Percentiles rank a stretch among this genome's conserved stretches.
phyloP scores from a whole-genome alignment of 345 rosid species.

The Salix udensis region DNA sequence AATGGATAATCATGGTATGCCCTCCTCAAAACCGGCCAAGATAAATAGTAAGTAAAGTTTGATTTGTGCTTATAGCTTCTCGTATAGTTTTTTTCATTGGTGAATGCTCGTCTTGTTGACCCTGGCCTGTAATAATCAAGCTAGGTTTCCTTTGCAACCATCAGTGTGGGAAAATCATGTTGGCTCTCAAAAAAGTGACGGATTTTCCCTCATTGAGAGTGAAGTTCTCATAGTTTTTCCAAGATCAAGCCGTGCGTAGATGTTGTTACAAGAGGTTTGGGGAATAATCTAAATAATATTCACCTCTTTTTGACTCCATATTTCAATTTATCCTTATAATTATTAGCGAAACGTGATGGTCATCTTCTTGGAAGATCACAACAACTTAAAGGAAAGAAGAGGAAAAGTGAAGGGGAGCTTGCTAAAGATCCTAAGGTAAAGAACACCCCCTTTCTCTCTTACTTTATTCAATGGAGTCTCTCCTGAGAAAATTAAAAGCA shows the following conservation, averaged over 20 bases:
- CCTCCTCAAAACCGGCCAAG: background rate
- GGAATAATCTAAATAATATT: background rate
- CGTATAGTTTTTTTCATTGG: background rate
- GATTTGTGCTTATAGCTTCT: background rate
- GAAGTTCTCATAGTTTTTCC: background rate
- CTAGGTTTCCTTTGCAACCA: background rate
- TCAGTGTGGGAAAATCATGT: background rate
- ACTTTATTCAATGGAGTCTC: background rate
- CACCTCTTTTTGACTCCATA: background rate
- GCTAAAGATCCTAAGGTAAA: background rate
- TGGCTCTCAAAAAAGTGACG: background rate
- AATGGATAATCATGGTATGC: background rate
- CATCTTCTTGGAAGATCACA: background rate
- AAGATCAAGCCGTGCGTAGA: too few species aligned
- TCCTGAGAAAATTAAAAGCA: background rate
- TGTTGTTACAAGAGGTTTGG: background rate
- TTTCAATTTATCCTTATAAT: too few species aligned
- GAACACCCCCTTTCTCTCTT: background rate
- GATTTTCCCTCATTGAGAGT: background rate
- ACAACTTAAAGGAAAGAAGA: background rate
- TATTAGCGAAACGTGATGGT: background rate
- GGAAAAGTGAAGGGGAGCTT: background rate
- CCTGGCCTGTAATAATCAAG: background rate
- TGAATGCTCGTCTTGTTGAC: background rate
- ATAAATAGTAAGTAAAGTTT: background rate